These are phyloP conservation scores for Nakazawaea ishiwadae DNA, from an alignment of 805 yeast genomes.

Conservation along the genomic window DNA sequence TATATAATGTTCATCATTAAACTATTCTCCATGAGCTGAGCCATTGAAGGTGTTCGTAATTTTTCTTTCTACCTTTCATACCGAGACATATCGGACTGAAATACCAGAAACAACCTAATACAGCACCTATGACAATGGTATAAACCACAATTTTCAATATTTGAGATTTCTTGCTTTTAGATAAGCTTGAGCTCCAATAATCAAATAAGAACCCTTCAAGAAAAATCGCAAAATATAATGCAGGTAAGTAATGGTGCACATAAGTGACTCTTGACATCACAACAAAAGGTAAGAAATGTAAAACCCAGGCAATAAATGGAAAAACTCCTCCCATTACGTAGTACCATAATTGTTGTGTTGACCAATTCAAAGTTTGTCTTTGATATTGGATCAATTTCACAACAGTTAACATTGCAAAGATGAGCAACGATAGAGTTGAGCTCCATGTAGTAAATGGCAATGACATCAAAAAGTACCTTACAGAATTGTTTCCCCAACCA, in stretches of 20 bases:
- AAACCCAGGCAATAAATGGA: constrained; percentile 87
- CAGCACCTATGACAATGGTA: constrained; percentile 32
- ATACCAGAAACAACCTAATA: constrained; percentile 52
- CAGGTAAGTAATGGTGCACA: constrained; percentile 95
- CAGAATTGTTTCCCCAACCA: constrained; percentile 54
- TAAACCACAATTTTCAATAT: constrained; percentile 30
- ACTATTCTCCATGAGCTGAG: constrained; percentile 42
- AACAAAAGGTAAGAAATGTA: constrained; percentile 85
- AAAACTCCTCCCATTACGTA: constrained; percentile 59
- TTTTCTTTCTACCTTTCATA: constrained; percentile 43
- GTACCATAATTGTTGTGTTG: constrained; percentile 8
- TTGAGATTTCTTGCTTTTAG: constrained; percentile 15
- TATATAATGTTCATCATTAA: neutral
- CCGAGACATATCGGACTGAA: constrained; percentile 65
- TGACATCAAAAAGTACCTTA: constrained; percentile 64
- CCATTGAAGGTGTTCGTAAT: constrained; percentile 44
- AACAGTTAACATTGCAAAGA: constrained; percentile 34
- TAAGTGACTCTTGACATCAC: constrained; percentile 96
- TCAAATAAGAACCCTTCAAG: constrained; percentile 53
- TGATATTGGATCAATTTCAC: constrained; percentile 54
- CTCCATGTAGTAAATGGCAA: constrained; percentile 64
- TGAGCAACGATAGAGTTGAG: constrained; percentile 44
- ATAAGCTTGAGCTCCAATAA: constrained; percentile 28
- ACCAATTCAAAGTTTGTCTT: constrained; percentile 48
- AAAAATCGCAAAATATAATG: constrained; percentile 82